These are phyloP conservation scores for Vitis vinifera DNA, from an alignment of 164 flowering plant species.

Conservation along the genomic window DNA sequence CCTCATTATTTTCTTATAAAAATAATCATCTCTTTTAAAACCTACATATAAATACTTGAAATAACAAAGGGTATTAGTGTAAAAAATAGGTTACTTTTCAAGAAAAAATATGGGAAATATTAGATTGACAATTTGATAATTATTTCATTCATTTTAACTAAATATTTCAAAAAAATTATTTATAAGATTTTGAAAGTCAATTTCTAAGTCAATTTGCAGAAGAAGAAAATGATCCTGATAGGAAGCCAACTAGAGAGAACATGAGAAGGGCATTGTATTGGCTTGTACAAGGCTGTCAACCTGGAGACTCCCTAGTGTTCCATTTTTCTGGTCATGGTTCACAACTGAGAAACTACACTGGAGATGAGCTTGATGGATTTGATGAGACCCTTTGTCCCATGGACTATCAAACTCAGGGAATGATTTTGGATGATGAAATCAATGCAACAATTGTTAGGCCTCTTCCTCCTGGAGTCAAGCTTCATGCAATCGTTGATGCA, in stretches of 20 bases:
- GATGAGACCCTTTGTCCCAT: conserved; percentile 80
- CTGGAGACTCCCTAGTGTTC: conserved; percentile 85
- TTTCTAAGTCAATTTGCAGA: conserved; percentile 35
- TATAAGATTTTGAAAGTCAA: background rate
- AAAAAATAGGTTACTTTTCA: no score
- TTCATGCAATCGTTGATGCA: conserved; percentile 76
- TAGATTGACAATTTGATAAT: no score
- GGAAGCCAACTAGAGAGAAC: conserved; percentile 65
- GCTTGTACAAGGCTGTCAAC: conserved; percentile 57
- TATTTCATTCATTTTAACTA: no score
- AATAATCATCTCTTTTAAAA: no score
- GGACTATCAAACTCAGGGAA: conserved; percentile 59
- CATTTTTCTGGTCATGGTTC: conserved; percentile 87
- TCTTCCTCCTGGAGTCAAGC: conserved; percentile 65
- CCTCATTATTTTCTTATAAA: no score
- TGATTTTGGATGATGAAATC: conserved; percentile 76
- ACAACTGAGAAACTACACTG: conserved; percentile 29
- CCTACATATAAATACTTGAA: no score
- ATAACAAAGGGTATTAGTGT: no score
- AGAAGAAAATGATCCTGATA: conserved; percentile 46
- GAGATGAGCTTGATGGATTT: conserved; percentile 73
- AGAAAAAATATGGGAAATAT: no score
- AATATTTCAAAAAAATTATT: no score
- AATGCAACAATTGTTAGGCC: conserved; percentile 72
- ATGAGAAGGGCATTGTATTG: conserved; percentile 59